A percentile compares a stretch with the other conserved stretches of the same genome.
Conservation (phyloP, 352 stramenopile species). For the Nothophytophthora sp. region DNA sequence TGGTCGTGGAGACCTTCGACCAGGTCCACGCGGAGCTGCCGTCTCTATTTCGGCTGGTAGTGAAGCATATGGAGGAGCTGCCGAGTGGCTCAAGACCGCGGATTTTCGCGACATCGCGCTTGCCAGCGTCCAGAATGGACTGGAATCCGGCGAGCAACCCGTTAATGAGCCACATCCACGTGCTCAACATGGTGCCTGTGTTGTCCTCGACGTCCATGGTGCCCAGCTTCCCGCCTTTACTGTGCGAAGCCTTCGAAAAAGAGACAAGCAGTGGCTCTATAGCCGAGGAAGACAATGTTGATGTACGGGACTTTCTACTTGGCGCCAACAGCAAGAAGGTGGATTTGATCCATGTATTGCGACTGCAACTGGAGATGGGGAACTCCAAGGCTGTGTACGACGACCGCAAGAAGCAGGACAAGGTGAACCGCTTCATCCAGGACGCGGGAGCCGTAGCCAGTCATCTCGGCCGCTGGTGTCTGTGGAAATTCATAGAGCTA, state of each 20-base stretch:
- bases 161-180: constrained; percentile 60
- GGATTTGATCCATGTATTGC: constrained; percentile 64
- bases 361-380: constrained; percentile 63
- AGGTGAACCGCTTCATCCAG: constrained; percentile 69
- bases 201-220: constrained; percentile 21
- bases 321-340: constrained; percentile 74
- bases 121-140: constrained; percentile 54
- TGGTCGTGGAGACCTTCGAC: constrained; percentile 72
- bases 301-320: constrained; percentile 62
- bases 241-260: constrained; percentile 65
- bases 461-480: constrained; percentile 75
- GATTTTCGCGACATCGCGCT: constrained; percentile 63
- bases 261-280: too few relatives aligned
- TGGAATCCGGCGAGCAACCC: constrained; percentile 46
- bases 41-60: constrained; percentile 55
- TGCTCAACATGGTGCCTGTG: constrained; percentile 64
- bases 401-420: constrained; percentile 72
- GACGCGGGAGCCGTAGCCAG: constrained; percentile 63
- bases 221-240: constrained; percentile 36
- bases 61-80: constrained; percentile 11
- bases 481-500: constrained; percentile 81
- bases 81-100: constrained; percentile 8
- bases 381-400: constrained; percentile 76
- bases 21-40: constrained; percentile 61
- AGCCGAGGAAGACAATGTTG: constrained; percentile 3